Conservation (phyloP, 2,329 filamentous ascomycete species). For the Fusarium torulosum region DNA sequence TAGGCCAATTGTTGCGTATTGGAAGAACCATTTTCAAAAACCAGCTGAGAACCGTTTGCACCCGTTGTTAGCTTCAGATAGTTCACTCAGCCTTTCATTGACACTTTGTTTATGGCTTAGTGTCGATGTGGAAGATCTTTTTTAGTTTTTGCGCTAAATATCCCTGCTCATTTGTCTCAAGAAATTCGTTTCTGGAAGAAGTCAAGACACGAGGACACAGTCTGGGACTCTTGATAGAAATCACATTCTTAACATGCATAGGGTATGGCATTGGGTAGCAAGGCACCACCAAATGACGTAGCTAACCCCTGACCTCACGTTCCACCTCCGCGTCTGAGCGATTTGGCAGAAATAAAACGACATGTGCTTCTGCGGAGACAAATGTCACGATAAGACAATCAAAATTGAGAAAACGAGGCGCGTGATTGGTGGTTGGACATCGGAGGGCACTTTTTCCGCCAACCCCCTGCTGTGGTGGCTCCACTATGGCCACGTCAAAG, state of each 20-base stretch:
- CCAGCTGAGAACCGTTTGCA: not conserved
- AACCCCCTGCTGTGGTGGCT: constrained; percentile 20
- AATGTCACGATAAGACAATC: constrained; percentile 18
- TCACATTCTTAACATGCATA: not conserved
- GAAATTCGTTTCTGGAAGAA: not conserved
- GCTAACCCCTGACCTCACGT: not conserved
- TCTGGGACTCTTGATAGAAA: not conserved
- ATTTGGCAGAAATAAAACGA: constrained; percentile 24
- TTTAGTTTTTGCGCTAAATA: not conserved
- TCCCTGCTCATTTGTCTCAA: not conserved
- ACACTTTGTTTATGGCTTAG: not conserved
- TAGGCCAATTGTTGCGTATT: not conserved
- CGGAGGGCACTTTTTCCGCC: constrained; percentile 40
- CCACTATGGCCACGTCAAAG: constrained; percentile 43
- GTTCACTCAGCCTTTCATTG: not conserved
- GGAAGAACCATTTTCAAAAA: no score
- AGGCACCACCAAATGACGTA: constrained; percentile 21
- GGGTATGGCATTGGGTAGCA: constrained; percentile 6
- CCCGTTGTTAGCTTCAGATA: no score
- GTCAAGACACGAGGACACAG: not conserved
- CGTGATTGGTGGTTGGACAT: constrained; percentile 15
- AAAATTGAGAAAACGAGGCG: not conserved
- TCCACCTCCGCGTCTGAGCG: constrained; percentile 14
- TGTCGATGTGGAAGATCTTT: not conserved
- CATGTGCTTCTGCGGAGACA: constrained; percentile 14